Percentiles rank a stretch among this genome's conserved stretches.
Conservation (phyloP, 495 filamentous ascomycete genomes). For the Neurospora sp. region DNA sequence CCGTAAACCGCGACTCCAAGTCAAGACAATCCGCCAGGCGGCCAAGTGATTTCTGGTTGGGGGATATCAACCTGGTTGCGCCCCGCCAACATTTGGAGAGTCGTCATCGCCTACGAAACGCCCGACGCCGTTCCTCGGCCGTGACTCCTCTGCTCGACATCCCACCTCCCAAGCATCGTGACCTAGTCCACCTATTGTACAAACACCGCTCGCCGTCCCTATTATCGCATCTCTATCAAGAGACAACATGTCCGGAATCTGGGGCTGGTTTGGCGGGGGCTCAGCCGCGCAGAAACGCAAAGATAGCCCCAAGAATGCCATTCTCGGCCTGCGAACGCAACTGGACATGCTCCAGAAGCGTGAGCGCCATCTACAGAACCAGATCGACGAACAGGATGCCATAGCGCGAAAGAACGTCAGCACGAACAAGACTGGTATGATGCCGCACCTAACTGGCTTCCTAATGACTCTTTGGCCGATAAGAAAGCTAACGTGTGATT, state of each 20-base stretch:
- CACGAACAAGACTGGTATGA: slow-evolving; percentile 81
- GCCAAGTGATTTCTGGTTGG: background rate
- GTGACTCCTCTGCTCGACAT: background rate
- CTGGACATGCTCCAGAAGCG: slow-evolving; percentile 97
- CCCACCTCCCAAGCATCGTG: background rate
- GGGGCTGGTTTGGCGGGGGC: slow-evolving; percentile 79
- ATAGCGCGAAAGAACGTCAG: slow-evolving; percentile 84
- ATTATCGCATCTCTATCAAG: background rate
- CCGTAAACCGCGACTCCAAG: background rate
- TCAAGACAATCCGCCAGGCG: background rate
- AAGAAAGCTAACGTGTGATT: slow-evolving; percentile 8
- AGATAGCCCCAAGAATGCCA: slow-evolving; percentile 94
- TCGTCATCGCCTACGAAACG: slow-evolving; percentile 19
- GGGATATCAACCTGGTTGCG: slow-evolving; percentile 4
- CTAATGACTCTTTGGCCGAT: background rate
- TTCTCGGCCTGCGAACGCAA: slow-evolving; percentile 76
- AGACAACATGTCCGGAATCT: slow-evolving; percentile 49
- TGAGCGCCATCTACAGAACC: slow-evolving; percentile 78
- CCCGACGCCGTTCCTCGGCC: background rate
- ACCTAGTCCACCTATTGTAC: background rate
- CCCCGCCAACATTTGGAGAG: slow-evolving; percentile 20
- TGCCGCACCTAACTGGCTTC: background rate
- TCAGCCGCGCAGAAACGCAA: slow-evolving; percentile 67
- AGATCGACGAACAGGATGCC: slow-evolving; percentile 88
- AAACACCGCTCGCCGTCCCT: background rate